phyloP scores from a whole-genome alignment of 1,139 yeast genomes.

The Arxiozyma telluris region DNA sequence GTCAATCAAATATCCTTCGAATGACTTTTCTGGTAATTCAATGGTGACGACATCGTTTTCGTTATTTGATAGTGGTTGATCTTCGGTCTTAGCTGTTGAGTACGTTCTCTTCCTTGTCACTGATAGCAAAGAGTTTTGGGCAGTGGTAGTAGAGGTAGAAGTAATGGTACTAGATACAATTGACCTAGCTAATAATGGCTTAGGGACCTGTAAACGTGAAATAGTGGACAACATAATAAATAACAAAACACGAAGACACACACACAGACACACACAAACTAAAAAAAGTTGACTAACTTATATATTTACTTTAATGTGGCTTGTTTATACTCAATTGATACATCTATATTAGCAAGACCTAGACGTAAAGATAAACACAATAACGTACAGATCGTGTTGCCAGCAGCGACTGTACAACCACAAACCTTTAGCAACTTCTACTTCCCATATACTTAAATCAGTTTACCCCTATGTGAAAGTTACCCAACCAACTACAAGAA shows the following conservation, averaged over 20 bases:
- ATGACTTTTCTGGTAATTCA: constrained; percentile 66
- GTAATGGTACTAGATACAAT: background rate
- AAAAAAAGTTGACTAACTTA: background rate
- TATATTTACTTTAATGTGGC: too few species aligned
- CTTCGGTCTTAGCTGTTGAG: background rate
- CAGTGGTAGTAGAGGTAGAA: background rate
- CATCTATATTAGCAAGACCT: background rate
- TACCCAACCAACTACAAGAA: too few species aligned
- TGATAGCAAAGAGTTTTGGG: background rate
- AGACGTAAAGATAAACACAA: too few species aligned
- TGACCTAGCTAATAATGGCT: background rate
- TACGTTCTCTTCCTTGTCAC: background rate
- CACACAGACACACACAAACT: background rate
- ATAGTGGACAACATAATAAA: background rate
- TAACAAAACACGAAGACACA: background rate
- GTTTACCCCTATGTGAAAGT: too few species aligned
- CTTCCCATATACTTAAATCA: too few species aligned
- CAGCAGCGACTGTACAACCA: too few species aligned
- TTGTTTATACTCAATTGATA: background rate
- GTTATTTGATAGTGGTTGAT: background rate
- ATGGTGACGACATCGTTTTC: constrained; percentile 28
- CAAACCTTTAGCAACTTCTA: too few species aligned
- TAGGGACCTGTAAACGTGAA: background rate
- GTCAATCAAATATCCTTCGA: constrained; percentile 79
- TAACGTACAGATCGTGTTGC: too few species aligned